Base-by-base conservation (phyloP, 805 yeast genomes). In the Wickerhamiella hasegawae region DNA sequence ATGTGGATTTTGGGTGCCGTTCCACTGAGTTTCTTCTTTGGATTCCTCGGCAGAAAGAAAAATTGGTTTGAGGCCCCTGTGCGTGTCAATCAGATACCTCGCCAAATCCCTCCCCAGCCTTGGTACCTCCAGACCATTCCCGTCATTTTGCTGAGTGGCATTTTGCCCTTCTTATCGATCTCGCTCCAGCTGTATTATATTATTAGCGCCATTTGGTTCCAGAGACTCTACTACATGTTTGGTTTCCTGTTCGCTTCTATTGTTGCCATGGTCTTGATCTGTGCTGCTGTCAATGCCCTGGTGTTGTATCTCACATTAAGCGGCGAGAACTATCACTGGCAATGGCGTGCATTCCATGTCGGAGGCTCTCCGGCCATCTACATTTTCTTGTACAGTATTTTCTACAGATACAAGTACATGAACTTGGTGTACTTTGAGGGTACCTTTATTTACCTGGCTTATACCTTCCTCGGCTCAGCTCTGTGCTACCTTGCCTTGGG, bases 161-260 rank as follows among this genome's bases (percentile, higher is more conserved):
- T 87, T 40, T 76, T 87, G 68, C 96, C 97, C 50, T 84, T 87
- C 53, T 93, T 94, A 8, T 77, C 94, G 16, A 79, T 90, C 52
- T 84, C 94, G 18, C 90, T 90, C 38, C 96, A 90, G 62, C 71
- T 90, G 71, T 85, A 83, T 59, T 87, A 84, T 62, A 81, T 90
- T 49, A 76, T 81, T 62, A 70, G 81, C 35, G 82, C 94, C 22
- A 60, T 90, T 45, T 87, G 98, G 98, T 82, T 80, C 59, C 84
- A 81, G 66, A 71, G 81, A 55, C 76, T 85, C 44, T 90, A 72
- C 65, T 90, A 85, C 67, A 87, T 90, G 97, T 90, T 90, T 65
- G 98, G 97, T 10, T 90, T 87, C 67, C 63, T 87, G 46, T 81
- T 85, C 57, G 74, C 85, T 61, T 84, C 95, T 48, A 75, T 81